Percentiles rank a stretch among this genome's conserved stretches.
phyloP scores from a whole-genome alignment of 164 flowering plant species.

The Paratinospora sagittata region DNA sequence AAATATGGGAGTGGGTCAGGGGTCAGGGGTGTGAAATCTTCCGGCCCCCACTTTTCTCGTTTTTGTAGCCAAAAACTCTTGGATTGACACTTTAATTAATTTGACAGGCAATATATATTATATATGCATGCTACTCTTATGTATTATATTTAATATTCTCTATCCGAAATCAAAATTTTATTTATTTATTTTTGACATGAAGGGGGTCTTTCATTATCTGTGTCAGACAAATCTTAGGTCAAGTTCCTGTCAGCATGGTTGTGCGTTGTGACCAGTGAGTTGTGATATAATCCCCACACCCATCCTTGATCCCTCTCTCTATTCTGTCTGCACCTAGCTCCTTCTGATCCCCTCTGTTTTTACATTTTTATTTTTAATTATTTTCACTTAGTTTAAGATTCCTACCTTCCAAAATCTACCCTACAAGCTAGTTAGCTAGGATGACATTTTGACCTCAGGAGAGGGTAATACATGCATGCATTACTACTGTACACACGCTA shows the following conservation, averaged over 20 bases:
- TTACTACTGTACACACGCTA: too few relatives aligned
- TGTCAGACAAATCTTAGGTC: slow-evolving; percentile 1
- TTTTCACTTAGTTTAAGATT: not conserved
- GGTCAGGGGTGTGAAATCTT: too few relatives aligned
- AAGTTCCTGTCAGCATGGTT: not conserved
- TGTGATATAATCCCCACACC: not conserved
- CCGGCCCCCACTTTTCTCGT: not conserved
- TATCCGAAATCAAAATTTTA: not conserved
- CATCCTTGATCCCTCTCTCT: too few relatives aligned
- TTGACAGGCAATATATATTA: not conserved
- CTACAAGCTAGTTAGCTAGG: not conserved
- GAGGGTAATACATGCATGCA: not conserved
- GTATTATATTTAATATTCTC: too few relatives aligned
- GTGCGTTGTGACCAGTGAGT: slow-evolving; percentile 3
- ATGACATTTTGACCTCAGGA: not conserved
- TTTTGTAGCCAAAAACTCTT: not conserved
- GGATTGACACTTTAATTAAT: not conserved
- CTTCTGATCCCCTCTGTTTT: not conserved
- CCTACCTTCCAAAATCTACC: not conserved
- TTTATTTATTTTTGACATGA: not conserved
- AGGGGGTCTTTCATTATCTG: not conserved
- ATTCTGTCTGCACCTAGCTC: not conserved
- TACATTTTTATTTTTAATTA: too few relatives aligned
- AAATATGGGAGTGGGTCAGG: too few relatives aligned
- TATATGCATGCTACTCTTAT: too few relatives aligned